phyloP scores from a whole-genome alignment of 108 stramenopile genomes.

The Pseudonitzschia multiseries region DNA sequence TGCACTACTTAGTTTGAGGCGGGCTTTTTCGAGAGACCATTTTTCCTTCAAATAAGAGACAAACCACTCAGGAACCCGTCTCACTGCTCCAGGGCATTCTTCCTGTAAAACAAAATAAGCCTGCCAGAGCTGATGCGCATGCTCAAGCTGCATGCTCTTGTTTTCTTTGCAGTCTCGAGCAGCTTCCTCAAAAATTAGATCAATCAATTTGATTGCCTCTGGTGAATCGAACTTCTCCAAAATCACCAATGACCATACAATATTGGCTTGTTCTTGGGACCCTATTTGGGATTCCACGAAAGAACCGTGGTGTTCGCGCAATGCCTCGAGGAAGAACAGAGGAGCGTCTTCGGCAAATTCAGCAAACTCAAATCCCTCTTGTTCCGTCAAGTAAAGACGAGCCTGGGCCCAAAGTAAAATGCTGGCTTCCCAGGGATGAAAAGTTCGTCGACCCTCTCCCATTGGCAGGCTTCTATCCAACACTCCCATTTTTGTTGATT shows the following conservation, averaged over 20 bases:
- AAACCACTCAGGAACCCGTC: slow-evolving; percentile 57
- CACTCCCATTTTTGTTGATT: slow-evolving; percentile 4
- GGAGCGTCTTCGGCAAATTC: slow-evolving; percentile 55
- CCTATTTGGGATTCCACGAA: slow-evolving; percentile 46
- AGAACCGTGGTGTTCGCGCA: slow-evolving; percentile 10
- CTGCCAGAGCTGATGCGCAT: slow-evolving; percentile 90
- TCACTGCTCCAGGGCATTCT: slow-evolving; percentile 65
- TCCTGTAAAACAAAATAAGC: slow-evolving; percentile 65
- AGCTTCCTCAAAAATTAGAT: slow-evolving; percentile 54
- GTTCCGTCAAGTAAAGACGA: slow-evolving; percentile 56
- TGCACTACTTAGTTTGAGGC: slow-evolving; percentile 73
- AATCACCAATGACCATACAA: slow-evolving; percentile 80
- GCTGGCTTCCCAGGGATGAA: slow-evolving; percentile 65
- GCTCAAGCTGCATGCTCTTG: slow-evolving; percentile 69
- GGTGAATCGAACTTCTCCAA: slow-evolving; percentile 57
- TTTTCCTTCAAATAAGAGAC: slow-evolving; percentile 53
- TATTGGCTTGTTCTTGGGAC: slow-evolving; percentile 81
- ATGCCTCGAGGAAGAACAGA: slow-evolving; percentile 28
- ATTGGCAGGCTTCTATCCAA: background rate
- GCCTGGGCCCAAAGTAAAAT: slow-evolving; percentile 83
- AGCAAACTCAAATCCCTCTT: slow-evolving; percentile 48
- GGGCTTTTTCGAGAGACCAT: slow-evolving; percentile 75
- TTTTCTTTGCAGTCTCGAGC: slow-evolving; percentile 44
- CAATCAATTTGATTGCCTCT: slow-evolving; percentile 46
- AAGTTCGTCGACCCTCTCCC: slow-evolving; percentile 31